Conservation (phyloP, 345 rosid species). For the Populus davidiana region DNA sequence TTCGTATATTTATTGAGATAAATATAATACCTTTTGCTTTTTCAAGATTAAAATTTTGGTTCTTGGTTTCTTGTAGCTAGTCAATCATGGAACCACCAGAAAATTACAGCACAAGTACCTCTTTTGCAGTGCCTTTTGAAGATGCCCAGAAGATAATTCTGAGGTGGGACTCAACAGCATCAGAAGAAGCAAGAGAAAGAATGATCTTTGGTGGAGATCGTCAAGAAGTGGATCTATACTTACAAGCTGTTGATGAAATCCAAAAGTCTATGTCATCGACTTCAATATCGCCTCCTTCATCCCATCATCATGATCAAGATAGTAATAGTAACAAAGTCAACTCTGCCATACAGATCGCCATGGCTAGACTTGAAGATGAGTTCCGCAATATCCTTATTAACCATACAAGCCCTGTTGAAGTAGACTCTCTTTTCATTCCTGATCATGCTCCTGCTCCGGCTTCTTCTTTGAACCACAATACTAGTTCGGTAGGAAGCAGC, state of each 20-base stretch:
- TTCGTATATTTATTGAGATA: not conserved
- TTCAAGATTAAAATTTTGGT: not conserved
- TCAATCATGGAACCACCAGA: slow-evolving; percentile 60
- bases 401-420: slow-evolving; percentile 60
- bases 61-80: not conserved
- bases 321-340: slow-evolving; percentile 40
- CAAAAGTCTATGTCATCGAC: slow-evolving; percentile 51
- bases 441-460: slow-evolving; percentile 33
- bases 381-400: slow-evolving; percentile 69
- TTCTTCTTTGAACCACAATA: slow-evolving; percentile 2
- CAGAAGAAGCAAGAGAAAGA: slow-evolving; percentile 77
- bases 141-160: slow-evolving; percentile 70
- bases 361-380: slow-evolving; percentile 98
- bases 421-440: slow-evolving; percentile 38
- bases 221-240: slow-evolving; percentile 68
- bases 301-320: not conserved
- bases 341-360: slow-evolving; percentile 84
- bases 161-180: slow-evolving; percentile 89
- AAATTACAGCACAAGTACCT: slow-evolving; percentile 4
- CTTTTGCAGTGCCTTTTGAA: slow-evolving; percentile 33
- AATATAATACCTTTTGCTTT: not conserved
- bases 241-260: slow-evolving; percentile 88
- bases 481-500: slow-evolving; percentile 4
- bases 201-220: slow-evolving; percentile 85
- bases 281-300: slow-evolving; percentile 42